Base-by-base conservation (phyloP, 2,329 filamentous ascomycete genomes). In the Madurella fahalii region DNA sequence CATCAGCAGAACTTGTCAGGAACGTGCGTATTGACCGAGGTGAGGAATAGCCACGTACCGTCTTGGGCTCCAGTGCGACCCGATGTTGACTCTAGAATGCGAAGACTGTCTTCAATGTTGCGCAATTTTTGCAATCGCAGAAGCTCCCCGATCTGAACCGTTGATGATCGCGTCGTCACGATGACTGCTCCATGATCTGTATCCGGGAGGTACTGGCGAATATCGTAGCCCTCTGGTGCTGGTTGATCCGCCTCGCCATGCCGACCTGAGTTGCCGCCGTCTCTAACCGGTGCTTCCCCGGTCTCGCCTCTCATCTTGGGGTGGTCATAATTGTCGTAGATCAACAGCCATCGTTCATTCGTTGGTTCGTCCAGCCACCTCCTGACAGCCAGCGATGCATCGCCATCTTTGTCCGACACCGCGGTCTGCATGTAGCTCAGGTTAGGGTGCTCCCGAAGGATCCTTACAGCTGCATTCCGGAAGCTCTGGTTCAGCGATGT, bases 261-360 rank as follows among this genome's bases (percentile, higher is more conserved):
- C 25, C 25, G 7, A 25, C 25, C 25, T 25, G 25, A 25, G 25
- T 25, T 25, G 25, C 25, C 25, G 25, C 25, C 25, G 25, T 25
- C 25, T 25, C 25, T 25, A 25, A 7, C 25, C 25, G 25, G 25
- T 25, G 25, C 25, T 25, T 25, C 25, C 25, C 25, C 25, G 25
- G 25, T 25, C 39, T 44, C 48, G 15, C 48, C 49, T 31, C 57
- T 32, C 16, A 68, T 44, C 42, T 65, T 67, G 4, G 70, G 72
- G 40, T 72, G 68, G 54, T 77, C 69, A 50, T 73, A 73, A 47
- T 76, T 75, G 50, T 75, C 70, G 47, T 66, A 75, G 12, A 75
- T 54, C 2, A 74, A 15, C 8, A 77, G 64, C 72, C 69, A 77
- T 2, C 57, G 56, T 15, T 59, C 64, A 49, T 76, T 77, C 4